These are phyloP conservation scores for Mycogone perniciosa DNA, from an alignment of 2,329 filamentous ascomycete species.

Conservation along the genomic window DNA sequence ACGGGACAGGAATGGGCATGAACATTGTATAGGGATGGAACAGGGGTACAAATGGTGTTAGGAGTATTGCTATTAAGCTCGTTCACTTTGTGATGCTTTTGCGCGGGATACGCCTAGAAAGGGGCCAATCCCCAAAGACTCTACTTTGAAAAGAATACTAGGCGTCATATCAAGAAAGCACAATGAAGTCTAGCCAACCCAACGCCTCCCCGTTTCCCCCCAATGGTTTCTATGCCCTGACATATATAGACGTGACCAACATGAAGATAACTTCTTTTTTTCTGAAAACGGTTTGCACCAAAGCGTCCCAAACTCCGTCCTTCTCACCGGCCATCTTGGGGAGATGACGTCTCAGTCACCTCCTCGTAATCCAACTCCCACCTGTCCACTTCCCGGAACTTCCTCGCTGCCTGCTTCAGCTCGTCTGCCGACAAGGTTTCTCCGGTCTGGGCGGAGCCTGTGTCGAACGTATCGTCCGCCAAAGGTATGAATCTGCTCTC, in stretches of 20 bases:
- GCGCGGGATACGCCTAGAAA: neutral
- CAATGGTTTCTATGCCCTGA: neutral
- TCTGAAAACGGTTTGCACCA: neutral
- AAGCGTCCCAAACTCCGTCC: neutral
- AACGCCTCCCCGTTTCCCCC: neutral
- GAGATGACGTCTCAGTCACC: conserved; percentile 50
- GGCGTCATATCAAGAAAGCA: conserved; percentile 8
- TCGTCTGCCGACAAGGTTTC: conserved; percentile 41
- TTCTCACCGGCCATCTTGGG: conserved; percentile 40
- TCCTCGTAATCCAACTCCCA: conserved; percentile 65
- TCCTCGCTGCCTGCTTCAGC: conserved; percentile 52
- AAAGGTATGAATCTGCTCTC: conserved; percentile 36
- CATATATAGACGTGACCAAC: neutral
- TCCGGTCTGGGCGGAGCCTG: conserved; percentile 26
- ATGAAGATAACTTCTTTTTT: neutral
- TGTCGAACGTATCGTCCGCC: conserved; percentile 40
- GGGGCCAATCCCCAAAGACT: neutral
- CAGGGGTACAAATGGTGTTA: neutral
- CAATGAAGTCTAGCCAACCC: conserved; percentile 4
- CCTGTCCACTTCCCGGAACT: conserved; percentile 63
- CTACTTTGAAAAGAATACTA: neutral
- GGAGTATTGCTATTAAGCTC: neutral
- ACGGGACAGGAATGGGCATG: neutral
- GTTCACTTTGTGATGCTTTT: neutral
- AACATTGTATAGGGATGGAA: neutral